These are phyloP conservation scores for Fusarium devonianum DNA, from an alignment of 2,329 filamentous ascomycete species.

Conservation along the genomic window DNA sequence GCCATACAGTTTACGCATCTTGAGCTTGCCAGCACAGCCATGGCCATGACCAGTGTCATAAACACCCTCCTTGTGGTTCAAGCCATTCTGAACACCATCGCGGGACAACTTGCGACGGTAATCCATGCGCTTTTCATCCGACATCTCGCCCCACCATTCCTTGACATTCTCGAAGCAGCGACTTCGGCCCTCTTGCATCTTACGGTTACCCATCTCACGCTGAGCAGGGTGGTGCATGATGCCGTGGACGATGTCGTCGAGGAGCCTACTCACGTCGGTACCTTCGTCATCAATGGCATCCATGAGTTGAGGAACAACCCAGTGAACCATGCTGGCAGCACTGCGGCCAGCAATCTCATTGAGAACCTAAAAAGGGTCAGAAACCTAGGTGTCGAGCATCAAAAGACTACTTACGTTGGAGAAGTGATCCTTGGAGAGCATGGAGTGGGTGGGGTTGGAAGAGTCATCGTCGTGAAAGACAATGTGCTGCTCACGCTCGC, in stretches of 20 bases:
- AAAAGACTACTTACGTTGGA: constrained; percentile 66
- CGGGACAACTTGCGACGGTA: constrained; percentile 80
- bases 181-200: constrained; percentile 72
- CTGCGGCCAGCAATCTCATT: constrained; percentile 89
- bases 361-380: constrained; percentile 60
- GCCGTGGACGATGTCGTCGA: constrained; percentile 80
- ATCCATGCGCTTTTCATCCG: constrained; percentile 66
- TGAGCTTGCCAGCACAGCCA: constrained; percentile 79
- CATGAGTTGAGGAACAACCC: constrained; percentile 90
- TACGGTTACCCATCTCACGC: constrained; percentile 72
- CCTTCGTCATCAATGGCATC: constrained; percentile 82
- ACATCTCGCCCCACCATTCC: constrained; percentile 81
- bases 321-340: constrained; percentile 79
- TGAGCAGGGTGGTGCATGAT: constrained; percentile 90
- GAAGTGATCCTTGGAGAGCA: constrained; percentile 96
- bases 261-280: constrained; percentile 71
- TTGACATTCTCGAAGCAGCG: constrained; percentile 82
- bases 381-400: background rate
- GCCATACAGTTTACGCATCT: constrained; percentile 73
- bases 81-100: constrained; percentile 75
- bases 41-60: constrained; percentile 86
- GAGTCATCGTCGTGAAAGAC: constrained; percentile 82
- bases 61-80: constrained; percentile 88
- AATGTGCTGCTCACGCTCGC: constrained; percentile 81
- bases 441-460: constrained; percentile 89